These are phyloP conservation scores for Leccinum variicolor DNA, from an alignment of 768 basidiomycete genomes.

Conservation along the genomic window DNA sequence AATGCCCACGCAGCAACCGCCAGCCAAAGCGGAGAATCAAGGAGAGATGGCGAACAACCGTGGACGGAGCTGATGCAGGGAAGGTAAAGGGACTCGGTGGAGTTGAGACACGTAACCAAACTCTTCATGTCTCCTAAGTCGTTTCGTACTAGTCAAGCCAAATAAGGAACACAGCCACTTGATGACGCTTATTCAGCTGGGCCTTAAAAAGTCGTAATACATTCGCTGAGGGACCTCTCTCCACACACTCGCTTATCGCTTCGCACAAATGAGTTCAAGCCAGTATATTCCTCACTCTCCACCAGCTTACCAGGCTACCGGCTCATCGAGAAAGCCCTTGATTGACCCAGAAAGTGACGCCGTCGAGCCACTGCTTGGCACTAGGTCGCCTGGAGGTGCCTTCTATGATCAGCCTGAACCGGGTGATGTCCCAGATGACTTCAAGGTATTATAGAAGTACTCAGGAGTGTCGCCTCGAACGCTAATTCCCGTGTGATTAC, in stretches of 20 bases:
- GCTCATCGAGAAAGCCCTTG: constrained; percentile 36
- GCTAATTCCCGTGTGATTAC: constrained; percentile 7
- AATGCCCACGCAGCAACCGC: constrained; percentile 11
- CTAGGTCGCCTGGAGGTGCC: constrained; percentile 45
- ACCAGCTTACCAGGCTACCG: constrained; percentile 50
- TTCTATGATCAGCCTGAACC: constrained; percentile 70
- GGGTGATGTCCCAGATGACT: constrained; percentile 87
- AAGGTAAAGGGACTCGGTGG: no score
- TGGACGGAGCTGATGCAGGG: constrained; percentile 1
- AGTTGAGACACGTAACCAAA: not conserved
- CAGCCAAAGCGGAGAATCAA: constrained; percentile 1
- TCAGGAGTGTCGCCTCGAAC: not conserved
- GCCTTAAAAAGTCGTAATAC: constrained; percentile 10
- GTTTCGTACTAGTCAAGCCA: constrained; percentile 3
- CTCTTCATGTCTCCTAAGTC: not conserved
- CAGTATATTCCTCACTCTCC: constrained; percentile 54
- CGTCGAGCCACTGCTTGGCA: constrained; percentile 56
- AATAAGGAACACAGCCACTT: constrained; percentile 22
- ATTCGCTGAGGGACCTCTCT: constrained; percentile 2
- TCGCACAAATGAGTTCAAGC: constrained; percentile 48
- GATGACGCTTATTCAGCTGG: constrained; percentile 24
- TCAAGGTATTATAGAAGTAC: constrained; percentile 66
- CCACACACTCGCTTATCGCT: constrained; percentile 16
- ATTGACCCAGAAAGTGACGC: constrained; percentile 36
- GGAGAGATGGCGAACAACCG: constrained; percentile 6